Conservation (phyloP, 495 filamentous ascomycete species). For the Penicillium alfredii region DNA sequence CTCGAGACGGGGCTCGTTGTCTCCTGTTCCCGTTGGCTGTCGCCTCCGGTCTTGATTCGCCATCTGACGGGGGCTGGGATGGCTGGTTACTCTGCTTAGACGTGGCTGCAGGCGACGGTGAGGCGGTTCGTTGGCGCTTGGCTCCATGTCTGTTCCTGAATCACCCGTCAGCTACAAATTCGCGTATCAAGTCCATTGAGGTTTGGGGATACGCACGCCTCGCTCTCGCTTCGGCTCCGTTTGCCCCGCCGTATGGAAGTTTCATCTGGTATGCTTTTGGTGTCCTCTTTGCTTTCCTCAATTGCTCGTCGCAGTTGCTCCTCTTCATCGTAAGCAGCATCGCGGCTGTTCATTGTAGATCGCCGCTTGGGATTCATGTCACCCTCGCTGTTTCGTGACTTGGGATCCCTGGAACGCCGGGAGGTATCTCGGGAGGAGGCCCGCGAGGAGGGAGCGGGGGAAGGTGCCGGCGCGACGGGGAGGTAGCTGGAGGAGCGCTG, state of each 20-base stretch:
- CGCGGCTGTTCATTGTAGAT: slow-evolving; percentile 96
- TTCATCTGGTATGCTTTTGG: slow-evolving; percentile 42
- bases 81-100: slow-evolving; percentile 41
- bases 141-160: slow-evolving; percentile 47
- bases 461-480: slow-evolving; percentile 48
- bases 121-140: slow-evolving; percentile 71
- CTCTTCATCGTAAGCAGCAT: slow-evolving; percentile 92
- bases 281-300: slow-evolving; percentile 85
- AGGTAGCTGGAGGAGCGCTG: slow-evolving; percentile 64
- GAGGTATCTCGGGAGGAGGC: slow-evolving; percentile 41
- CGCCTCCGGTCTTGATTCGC: slow-evolving; percentile 48
- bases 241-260: slow-evolving; percentile 59
- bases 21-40: slow-evolving; percentile 54
- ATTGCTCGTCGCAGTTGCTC: slow-evolving; percentile 84
- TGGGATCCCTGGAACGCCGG: slow-evolving; percentile 43
- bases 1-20: slow-evolving; percentile 57
- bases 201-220: slow-evolving; percentile 62
- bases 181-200: slow-evolving; percentile 4
- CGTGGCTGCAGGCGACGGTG: slow-evolving; percentile 58
- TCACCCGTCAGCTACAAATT: slow-evolving; percentile 17
- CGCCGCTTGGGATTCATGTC: slow-evolving; percentile 63
- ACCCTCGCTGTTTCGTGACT: slow-evolving; percentile 41
- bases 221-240: slow-evolving; percentile 82
- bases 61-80: slow-evolving; percentile 63
- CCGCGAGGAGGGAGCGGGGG: slow-evolving; percentile 41